Base-by-base conservation (phyloP, 2,329 filamentous ascomycete species). In the Aaosphaeria arxii region DNA sequence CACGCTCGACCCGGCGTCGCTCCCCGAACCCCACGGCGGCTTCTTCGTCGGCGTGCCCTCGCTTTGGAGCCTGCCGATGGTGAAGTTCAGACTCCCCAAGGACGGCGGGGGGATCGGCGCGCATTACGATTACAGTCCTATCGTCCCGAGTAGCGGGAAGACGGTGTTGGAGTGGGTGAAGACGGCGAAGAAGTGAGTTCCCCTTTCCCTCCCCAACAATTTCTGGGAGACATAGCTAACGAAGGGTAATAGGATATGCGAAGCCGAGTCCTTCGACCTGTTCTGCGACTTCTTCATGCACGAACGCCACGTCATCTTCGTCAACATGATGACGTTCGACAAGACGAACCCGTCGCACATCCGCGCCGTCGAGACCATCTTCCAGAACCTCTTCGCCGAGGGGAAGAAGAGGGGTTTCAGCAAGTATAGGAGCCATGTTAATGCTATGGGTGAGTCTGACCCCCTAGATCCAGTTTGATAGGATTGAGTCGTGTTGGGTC, bases 211-310 rank as follows among this genome's bases (percentile, higher is more conserved):
- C 24, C 39, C 39, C 9, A 13, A n/a, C 11, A 28, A 13, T 13
- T 30, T 35, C 11, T 17, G n/a, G n/a, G n/a, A n/a, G n/a, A 41
- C 11, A 6, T 4, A 31, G 7, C 17, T 43, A 29, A 9, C 24
- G 35, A 2, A 4, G 7, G 4, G n/a, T 11, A n/a, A 24, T 30
- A 58, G 55, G 41, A 64, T 74, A n/a, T 75, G 71, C 47, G 72
- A 75, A 48, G 62, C 63, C 6, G 64, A 74, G 30, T 66, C 65
- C 0, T 72, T 75, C 43, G 75, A 78, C 50, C 56, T 76, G 24
- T 68, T 74, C 50, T 74, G 72, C 50, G 75, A 77, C 48, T 77
- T 77, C 59, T 77, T 77, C 61, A 74, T 78, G 72, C 70, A 75
- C 43, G 73, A 77, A 50, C 62, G 73, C 1, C 73, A 76, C 42